Conservation (phyloP, 2,329 filamentous ascomycete genomes). For the Colletotrichum gloeosporioides region DNA sequence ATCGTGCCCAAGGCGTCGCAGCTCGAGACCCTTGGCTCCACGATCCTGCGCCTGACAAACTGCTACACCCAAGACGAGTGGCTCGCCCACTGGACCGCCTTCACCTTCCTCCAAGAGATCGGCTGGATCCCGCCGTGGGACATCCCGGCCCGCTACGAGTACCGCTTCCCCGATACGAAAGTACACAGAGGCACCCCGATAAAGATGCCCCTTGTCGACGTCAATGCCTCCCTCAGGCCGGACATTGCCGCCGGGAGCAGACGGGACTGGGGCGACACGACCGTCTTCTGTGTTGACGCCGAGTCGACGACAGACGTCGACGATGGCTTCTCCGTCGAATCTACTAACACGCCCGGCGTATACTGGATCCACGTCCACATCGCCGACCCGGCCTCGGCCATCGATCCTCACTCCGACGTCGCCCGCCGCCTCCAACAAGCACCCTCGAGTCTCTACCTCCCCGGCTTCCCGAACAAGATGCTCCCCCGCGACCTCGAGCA, state of each 20-base stretch:
- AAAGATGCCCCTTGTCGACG: slow-evolving; percentile 35
- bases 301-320: slow-evolving; percentile 74
- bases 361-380: slow-evolving; percentile 82
- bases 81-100: slow-evolving; percentile 53
- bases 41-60: slow-evolving; percentile 65
- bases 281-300: slow-evolving; percentile 77
- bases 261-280: slow-evolving; percentile 62
- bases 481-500: slow-evolving; percentile 48
- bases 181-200: slow-evolving; percentile 50
- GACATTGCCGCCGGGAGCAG: slow-evolving; percentile 58
- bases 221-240: slow-evolving; percentile 36
- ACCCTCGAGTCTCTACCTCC: slow-evolving; percentile 64
- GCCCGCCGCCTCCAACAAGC: slow-evolving; percentile 66
- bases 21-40: slow-evolving; percentile 44
- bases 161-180: slow-evolving; percentile 56
- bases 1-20: slow-evolving; percentile 17
- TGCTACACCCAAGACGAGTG: slow-evolving; percentile 60
- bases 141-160: slow-evolving; percentile 66
- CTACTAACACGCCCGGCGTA: slow-evolving; percentile 54
- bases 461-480: slow-evolving; percentile 65
- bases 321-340: slow-evolving; percentile 77
- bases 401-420: slow-evolving; percentile 63
- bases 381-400: slow-evolving; percentile 77
- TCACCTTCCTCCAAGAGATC: slow-evolving; percentile 77
- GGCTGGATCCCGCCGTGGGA: slow-evolving; percentile 76